Evolutionary conservation across 1,284 basidiomycete species (phyloP).

Genomic region (Ceratorhiza oryzae-sativae): DNA sequence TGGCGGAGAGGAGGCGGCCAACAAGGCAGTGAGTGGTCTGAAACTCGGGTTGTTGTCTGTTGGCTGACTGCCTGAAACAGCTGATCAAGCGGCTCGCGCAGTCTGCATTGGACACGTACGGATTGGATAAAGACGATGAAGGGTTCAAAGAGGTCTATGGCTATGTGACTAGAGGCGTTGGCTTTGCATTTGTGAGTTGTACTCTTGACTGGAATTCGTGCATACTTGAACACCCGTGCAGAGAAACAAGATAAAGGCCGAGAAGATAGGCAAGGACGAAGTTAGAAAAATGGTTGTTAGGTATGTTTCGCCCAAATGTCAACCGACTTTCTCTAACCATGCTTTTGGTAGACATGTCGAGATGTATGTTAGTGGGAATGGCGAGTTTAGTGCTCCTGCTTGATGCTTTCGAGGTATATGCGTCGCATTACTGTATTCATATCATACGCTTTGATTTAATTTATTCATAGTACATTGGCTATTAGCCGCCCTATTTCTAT

Average conservation of each 20-base stretch:
- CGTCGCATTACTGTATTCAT: slow-evolving; percentile 5
- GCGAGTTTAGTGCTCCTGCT: slow-evolving; percentile 6
- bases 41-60: slow-evolving; percentile 45
- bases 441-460: neutral
- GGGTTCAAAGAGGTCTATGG: slow-evolving; percentile 68
- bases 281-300: slow-evolving; percentile 43
- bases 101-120: slow-evolving; percentile 53
- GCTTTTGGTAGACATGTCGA: slow-evolving; percentile 43
- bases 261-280: slow-evolving; percentile 39
- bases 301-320: neutral
- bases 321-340: neutral
- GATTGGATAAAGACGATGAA: slow-evolving; percentile 62
- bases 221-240: slow-evolving; percentile 17
- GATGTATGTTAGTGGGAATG: slow-evolving; percentile 46
- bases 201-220: neutral
- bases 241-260: slow-evolving; percentile 43
- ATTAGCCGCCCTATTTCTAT: neutral
- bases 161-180: slow-evolving; percentile 61
- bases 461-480: neutral
- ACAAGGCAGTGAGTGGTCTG: slow-evolving; percentile 54
- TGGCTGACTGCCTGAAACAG: slow-evolving; percentile 52
- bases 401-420: neutral
- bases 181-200: slow-evolving; percentile 61
- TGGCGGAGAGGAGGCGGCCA: slow-evolving; percentile 50
- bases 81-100: slow-evolving; percentile 57